Conservation (phyloP, 106 monocot genomes). For the Vanilla planifolia region DNA sequence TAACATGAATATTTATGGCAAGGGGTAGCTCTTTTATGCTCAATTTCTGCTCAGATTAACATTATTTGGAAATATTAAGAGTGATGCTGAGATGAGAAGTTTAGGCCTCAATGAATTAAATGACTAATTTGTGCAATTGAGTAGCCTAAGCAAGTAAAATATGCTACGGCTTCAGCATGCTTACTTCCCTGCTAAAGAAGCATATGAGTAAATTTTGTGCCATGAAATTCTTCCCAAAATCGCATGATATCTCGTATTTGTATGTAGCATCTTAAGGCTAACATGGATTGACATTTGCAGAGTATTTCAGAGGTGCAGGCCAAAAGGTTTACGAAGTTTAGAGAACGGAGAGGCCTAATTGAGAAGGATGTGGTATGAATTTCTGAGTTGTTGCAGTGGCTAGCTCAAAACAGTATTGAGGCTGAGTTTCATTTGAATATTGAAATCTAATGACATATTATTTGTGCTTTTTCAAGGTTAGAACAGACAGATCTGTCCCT, state of each 20-base stretch:
- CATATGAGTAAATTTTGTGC: not conserved
- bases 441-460: slow-evolving; percentile 1
- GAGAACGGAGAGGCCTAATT: slow-evolving; percentile 86
- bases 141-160: too few relatives aligned
- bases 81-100: too few relatives aligned
- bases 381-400: not conserved
- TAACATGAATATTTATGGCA: too few relatives aligned
- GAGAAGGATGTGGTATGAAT: slow-evolving; percentile 85
- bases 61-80: too few relatives aligned
- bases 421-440: not conserved
- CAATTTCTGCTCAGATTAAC: too few relatives aligned
- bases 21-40: too few relatives aligned
- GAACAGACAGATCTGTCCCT: slow-evolving; percentile 81
- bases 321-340: slow-evolving; percentile 87
- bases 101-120: too few relatives aligned
- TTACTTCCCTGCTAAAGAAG: not conserved
- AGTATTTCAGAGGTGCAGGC: slow-evolving; percentile 80
- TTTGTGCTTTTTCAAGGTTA: slow-evolving; percentile 45
- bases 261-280: not conserved
- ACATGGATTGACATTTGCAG: slow-evolving; percentile 22
- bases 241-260: not conserved
- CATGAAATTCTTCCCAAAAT: not conserved
- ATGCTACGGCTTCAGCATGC: too few relatives aligned
- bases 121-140: too few relatives aligned
- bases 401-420: not conserved